Conservation (phyloP, 352 stramenopile species). For the Globisporangium cylindrosporum region DNA sequence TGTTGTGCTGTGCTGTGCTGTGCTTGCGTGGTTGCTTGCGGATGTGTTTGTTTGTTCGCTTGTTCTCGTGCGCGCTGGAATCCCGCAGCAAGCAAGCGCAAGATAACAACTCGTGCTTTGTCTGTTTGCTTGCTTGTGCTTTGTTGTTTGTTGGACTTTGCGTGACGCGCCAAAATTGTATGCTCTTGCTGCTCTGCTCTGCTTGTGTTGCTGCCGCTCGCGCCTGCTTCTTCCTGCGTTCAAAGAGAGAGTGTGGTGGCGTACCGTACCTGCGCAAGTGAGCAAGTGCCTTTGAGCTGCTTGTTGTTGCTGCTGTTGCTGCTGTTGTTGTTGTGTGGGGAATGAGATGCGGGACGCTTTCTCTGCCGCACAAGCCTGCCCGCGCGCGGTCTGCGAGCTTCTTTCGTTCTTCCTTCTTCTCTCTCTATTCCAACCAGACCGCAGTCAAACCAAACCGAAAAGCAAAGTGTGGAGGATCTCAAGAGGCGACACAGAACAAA, state of each 20-base stretch:
- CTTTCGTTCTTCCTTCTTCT: background rate
- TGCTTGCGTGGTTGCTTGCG: background rate
- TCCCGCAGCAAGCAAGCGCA: background rate
- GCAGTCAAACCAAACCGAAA: background rate
- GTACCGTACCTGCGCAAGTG: background rate
- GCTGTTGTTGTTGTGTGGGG: background rate
- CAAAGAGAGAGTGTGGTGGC: background rate
- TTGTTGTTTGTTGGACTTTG: background rate
- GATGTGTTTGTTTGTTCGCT: slow-evolving; percentile 2
- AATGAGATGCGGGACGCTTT: background rate
- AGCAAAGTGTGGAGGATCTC: background rate
- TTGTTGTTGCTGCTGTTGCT: background rate
- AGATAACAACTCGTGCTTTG: background rate
- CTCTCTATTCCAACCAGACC: background rate
- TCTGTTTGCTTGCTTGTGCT: background rate
- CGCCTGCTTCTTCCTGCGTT: background rate
- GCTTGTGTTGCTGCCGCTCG: background rate
- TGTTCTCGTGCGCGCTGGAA: background rate
- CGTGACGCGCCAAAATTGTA: background rate
- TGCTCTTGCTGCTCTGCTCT: background rate
- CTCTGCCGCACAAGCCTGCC: background rate
- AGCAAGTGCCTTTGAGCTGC: background rate
- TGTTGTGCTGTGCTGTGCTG: background rate
- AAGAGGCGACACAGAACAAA: slow-evolving; percentile 1
- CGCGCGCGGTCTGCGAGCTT: background rate